Evolutionary conservation across 306 rosid species (phyloP), one percentile per base, ranked within the genome.

Genomic region (Cucurbita ficifolia): DNA sequence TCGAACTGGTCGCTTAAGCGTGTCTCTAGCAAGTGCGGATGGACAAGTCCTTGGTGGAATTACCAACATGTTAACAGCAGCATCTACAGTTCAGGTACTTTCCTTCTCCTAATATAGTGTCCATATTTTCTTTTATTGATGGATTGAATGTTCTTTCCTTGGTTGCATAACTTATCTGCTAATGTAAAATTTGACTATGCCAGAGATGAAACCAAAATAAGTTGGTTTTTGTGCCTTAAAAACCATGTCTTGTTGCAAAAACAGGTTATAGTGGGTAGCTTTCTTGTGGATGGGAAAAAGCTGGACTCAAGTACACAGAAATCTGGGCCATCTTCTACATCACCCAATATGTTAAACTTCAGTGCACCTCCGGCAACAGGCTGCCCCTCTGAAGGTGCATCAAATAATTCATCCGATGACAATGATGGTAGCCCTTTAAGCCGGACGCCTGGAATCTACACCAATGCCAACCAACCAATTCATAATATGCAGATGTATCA

Each of bases 31-130:
- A 57, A 88, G 90, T 77, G 85, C 92, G 3, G 96, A 94, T 56
- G 97, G 99, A 58, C 91, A 89, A 42, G 87, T 91, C 75, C 70
- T 95, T 53, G 99, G 99, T 62, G 99, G 99, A 52, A 83, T 81
- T 40, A 88, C 79, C 80, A 86, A 90, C 24, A 75, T 77, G 83
- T 97, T 95, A 76, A 81, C 87, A 39, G 90, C 97, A 67, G 89
- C 97, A 74, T 79, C 90, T 60, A 88, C 90, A 46, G 92, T 95
- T 71, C 96, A 95, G 99, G 99, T 95, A 87, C 76, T 77, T 63
- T 21, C 63, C 22, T 61, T 48, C 57, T 14, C 6, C 40, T 69
- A 11, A 42, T 46, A 4, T 42, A 11, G 16, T 42, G 71, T 42
- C 10, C 16, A 22, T 69, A 7, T 24, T 69, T 69, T 36, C 62